A percentile compares a stretch with the other conserved stretches of the same genome.
Conservation (phyloP, 768 basidiomycete genomes). For the Sporobolomyces pararoseus region DNA sequence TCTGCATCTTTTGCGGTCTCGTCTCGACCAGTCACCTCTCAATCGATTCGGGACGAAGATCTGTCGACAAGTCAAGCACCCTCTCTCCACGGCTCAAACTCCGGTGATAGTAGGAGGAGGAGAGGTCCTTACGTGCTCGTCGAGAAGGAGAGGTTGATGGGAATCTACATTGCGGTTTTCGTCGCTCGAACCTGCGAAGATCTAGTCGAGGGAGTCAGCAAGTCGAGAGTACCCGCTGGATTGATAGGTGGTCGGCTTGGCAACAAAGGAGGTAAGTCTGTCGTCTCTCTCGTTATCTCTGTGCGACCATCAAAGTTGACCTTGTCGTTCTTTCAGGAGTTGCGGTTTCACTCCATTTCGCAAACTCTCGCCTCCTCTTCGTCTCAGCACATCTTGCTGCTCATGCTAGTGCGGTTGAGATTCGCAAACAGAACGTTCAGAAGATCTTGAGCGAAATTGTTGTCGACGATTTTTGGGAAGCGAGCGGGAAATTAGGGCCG, state of each 20-base stretch:
- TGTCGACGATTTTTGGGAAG: conserved; percentile 69
- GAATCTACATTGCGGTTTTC: conserved; percentile 55
- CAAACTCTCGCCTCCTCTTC: conserved; percentile 77
- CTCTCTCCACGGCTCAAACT: conserved; percentile 10
- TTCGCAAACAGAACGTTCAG: conserved; percentile 75
- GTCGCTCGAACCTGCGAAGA: conserved; percentile 50
- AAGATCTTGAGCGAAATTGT: conserved; percentile 87
- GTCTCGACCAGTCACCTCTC: not conserved
- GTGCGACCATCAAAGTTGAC: too few species aligned
- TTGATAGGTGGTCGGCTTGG: conserved; percentile 85
- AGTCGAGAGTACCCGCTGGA: conserved; percentile 79
- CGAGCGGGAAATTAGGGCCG: conserved; percentile 15
- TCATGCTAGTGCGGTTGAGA: conserved; percentile 58
- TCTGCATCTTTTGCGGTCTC: not conserved
- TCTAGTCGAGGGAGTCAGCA: conserved; percentile 51
- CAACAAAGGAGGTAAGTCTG: conserved; percentile 63
- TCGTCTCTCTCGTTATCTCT: not conserved
- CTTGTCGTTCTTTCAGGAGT: too few species aligned
- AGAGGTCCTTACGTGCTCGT: conserved; percentile 75
- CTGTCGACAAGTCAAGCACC: not conserved
- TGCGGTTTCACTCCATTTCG: conserved; percentile 79
- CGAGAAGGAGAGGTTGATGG: conserved; percentile 86
- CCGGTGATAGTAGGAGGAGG: conserved; percentile 6
- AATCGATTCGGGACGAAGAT: not conserved
- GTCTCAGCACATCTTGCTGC: conserved; percentile 85